Base-by-base conservation (phyloP, 176 grass and related monocot genomes). In the Avena atlantica region DNA sequence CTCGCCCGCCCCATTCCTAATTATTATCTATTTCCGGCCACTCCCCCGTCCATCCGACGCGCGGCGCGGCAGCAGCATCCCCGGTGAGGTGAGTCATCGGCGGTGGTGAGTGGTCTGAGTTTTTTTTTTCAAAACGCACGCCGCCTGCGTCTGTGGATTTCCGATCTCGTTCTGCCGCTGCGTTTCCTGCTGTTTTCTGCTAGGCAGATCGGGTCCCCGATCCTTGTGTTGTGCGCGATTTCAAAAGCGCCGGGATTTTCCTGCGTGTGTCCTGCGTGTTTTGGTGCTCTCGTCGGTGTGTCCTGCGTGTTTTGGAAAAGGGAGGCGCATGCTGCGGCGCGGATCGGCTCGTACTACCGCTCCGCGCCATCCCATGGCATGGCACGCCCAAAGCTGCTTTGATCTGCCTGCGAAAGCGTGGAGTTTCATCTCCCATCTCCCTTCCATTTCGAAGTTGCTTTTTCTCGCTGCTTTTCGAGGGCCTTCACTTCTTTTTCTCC, bases 311-410 rank as follows among this genome's bases (percentile, higher is more conserved):
- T 48, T 29, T 3, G 37, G 37, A 42, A 0, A 42, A 42, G 37
- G 15, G 6, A 78, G 61, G 12, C 45, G 86, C 81, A 48, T 25
- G 21, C 60, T 1, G 14, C 47, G n/a, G 72, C 24, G 80, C 61
- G 74, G 62, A 16, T 37, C 73, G 37, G 25, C 4, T 50, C 63
- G 51, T 83, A 71, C 87, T 83, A 78, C 87, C 52, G 74, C 53
- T 19, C 65, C 45, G 74, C 8, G 74, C 24, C 49, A 12, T 4
- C 12, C 68, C 48, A 27, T 57, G 57, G 47, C 34, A 60, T 47
- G 57, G 47, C 34, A 60, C 37, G 50, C 17, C 66, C 2, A 89
- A 80, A 74, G 45, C 56, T 16, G 49, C 76, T 61, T 81, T 55
- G 3, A 65, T 71, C 66, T 21, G 89, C 21, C 21, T 19, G 53